Evolutionary conservation across 1,284 basidiomycete species (phyloP), one percentile per base, ranked within the genome.

Genomic region (Ceratobasidium sp.): DNA sequence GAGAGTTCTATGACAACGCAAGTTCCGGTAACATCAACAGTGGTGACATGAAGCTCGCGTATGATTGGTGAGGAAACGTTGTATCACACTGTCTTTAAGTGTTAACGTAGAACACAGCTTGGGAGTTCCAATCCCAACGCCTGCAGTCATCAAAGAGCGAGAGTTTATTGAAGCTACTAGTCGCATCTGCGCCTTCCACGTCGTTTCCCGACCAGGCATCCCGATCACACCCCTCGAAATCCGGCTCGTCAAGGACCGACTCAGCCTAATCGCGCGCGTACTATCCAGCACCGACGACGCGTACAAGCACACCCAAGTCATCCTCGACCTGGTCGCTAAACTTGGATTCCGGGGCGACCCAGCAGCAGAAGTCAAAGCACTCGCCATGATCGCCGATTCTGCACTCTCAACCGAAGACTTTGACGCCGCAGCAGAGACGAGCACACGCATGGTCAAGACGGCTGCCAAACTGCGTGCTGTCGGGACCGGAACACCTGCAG

Each of bases 151-250:
- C 15, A 87, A 86, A 79, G 94, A 98, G 82, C 92, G 91, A 76
- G 92, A 95, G 78, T 98, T 98, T 83, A 97, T 98, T 78, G 95
- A 98, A 85, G 96, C 96, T 1, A 98, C 97, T 0, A 92, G 92
- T 74, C 89, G 94, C 42, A 89, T 98, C 67, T 91, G 90, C 53
- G 92, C 94, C 31, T 94, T 93, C 87, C 93, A 94, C 78, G 87
- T 96, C 74, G 87, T 87, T 81, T 92, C 94, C 15, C 88, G 89
- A 26, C 89, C 90, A 7, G 92, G 93, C 45, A 89, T 92, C 49
- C 88, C 91, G 1, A 91, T 98, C 69, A 90, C 94, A 4, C 96
- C 96, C 0, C 90, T 97, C 77, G 95, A 98, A 83, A 95, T 98
- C 78, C 91, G 96, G 10, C 87, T 97, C 49, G 94, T 93, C 35